These are phyloP conservation scores for Plasmodium reichenowi DNA, from an alignment of 169 alveolate genomes.

Conservation along the genomic window DNA sequence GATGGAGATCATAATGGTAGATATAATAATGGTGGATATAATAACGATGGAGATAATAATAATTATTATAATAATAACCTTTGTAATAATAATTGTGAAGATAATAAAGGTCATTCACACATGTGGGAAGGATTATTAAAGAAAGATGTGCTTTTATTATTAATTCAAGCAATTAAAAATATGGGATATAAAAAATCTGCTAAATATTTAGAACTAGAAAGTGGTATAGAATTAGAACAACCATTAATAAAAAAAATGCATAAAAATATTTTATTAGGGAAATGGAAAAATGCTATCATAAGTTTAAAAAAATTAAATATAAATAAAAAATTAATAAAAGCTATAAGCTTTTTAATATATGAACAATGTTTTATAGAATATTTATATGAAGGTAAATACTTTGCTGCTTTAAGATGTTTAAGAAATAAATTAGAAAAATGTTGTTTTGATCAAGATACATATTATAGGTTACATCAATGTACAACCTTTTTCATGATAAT, in stretches of 20 bases:
- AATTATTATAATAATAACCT: neutral
- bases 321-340: conserved; percentile 74
- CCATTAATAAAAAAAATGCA: conserved; percentile 77
- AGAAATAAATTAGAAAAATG: conserved; percentile 71
- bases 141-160: conserved; percentile 39
- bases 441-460: conserved; percentile 69
- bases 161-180: conserved; percentile 65
- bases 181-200: conserved; percentile 75
- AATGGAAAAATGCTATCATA: conserved; percentile 77
- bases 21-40: neutral
- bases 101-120: neutral
- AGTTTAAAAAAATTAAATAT: conserved; percentile 72
- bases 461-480: conserved; percentile 60
- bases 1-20: neutral
- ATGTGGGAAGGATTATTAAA: conserved; percentile 69
- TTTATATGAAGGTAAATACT: conserved; percentile 73
- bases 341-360: conserved; percentile 80
- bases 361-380: conserved; percentile 83
- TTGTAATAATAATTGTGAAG: conserved; percentile 1
- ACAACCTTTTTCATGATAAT: conserved; percentile 53
- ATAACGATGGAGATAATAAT: neutral
- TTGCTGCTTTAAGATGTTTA: conserved; percentile 80
- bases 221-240: conserved; percentile 76
- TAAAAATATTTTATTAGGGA: conserved; percentile 76
- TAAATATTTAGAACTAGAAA: conserved; percentile 81